phyloP scores from a whole-genome alignment of 257 asterid genomes.

The Petrea volubilis region DNA sequence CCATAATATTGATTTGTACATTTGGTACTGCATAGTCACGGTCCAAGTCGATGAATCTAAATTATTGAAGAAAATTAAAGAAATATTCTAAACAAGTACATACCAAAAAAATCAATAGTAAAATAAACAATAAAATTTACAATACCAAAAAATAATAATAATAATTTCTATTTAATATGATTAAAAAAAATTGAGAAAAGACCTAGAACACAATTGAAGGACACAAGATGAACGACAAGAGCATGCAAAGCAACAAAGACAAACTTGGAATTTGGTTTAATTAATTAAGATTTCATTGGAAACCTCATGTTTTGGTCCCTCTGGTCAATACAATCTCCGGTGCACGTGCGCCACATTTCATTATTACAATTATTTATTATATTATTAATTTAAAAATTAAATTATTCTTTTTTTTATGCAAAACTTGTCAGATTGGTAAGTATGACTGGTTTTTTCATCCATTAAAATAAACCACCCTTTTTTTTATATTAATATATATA shows the following conservation, averaged over 20 bases:
- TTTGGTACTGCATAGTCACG: constrained; percentile 22
- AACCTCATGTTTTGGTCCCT: constrained; percentile 38
- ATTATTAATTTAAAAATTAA: background rate
- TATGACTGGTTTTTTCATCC: background rate
- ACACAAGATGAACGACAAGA: constrained; percentile 35
- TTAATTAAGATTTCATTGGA: constrained; percentile 23
- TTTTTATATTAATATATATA: background rate
- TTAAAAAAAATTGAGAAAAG: background rate
- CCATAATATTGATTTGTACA: background rate
- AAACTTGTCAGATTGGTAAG: constrained; percentile 27
- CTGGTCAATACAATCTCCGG: constrained; percentile 54
- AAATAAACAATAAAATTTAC: background rate
- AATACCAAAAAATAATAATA: background rate
- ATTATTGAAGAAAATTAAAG: constrained; percentile 11
- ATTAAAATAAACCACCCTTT: background rate
- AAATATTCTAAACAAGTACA: constrained; percentile 2
- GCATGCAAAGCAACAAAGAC: constrained; percentile 52
- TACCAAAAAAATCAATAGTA: background rate
- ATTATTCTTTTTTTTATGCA: constrained; percentile 12
- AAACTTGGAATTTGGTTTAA: constrained; percentile 36
- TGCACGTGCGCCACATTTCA: constrained; percentile 51
- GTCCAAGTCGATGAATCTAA: constrained; percentile 21
- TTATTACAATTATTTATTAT: background rate
- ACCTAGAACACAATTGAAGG: background rate
- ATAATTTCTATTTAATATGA: background rate